Base-by-base conservation (phyloP, 2,329 filamentous ascomycete genomes). In the Pseudogymnoascus sp. region DNA sequence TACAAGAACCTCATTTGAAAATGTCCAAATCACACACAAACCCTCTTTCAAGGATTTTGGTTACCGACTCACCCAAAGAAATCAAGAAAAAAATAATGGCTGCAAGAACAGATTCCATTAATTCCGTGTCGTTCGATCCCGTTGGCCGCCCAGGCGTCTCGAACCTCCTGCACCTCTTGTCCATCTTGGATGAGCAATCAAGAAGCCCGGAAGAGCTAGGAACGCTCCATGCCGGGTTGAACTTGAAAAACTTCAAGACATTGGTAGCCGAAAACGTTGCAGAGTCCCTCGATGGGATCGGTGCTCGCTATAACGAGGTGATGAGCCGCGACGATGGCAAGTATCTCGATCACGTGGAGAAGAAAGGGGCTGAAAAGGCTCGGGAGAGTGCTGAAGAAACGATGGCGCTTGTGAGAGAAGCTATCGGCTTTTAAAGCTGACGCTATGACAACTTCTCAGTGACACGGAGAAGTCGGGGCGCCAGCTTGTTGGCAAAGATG, bases 21-120 rank as follows among this genome's bases (percentile, higher is more conserved):
- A 99, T 99, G 94, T 96, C 92, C 62, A 99, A 99, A 75, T 96
- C 92, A 0, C 82, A 91, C 69, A 72, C 80, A 0, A 84, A 89
- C 67, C 80, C 83, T 2, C 83, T 82, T 59, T 95, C 91, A 6
- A 84, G 91, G 16, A 95, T 99, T 68, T 77, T 94, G 11, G 84
- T 99, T 64, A 96, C 88, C 1, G 90, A 97, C 69, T 75, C 79
- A 0, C 77, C 82, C 0, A 76, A 82, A 0, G 77, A 80, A 2
- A 92, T 97, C 65, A 75, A 77, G 19, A 75, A 75, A 55, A 96
- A 96, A 72, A 78, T 97, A 66, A 84, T 80, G 66, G 75, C 78
- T 5, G 91, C 94, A 6, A 73, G 91, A 33, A 97, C 94, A 1
- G 94, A 99, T 74, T 88, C 84, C 0, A 67, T 75, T 0, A 80